Evolutionary conservation across 2,329 filamentous ascomycete species (phyloP).

Genomic region (Penicillium polonicum): DNA sequence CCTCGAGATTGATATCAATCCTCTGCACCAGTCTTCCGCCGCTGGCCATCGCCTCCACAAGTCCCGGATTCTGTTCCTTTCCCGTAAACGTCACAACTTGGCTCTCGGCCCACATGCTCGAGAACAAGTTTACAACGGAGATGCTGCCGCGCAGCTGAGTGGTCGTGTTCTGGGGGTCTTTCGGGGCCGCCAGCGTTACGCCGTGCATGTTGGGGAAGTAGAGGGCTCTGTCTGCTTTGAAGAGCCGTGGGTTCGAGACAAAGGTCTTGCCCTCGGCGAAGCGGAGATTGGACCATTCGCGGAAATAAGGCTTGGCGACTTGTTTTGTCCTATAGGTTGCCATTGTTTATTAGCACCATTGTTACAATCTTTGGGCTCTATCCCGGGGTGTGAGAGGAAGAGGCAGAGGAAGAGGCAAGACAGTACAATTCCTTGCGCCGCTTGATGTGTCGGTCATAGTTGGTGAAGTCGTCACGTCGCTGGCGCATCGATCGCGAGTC

Average conservation of each 20-base stretch:
- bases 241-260: slow-evolving; percentile 77
- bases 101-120: slow-evolving; percentile 77
- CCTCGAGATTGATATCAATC: slow-evolving; percentile 85
- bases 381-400: too few species aligned
- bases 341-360: slow-evolving; percentile 5
- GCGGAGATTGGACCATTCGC: slow-evolving; percentile 86
- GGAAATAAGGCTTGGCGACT: slow-evolving; percentile 86
- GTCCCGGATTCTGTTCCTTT: slow-evolving; percentile 64
- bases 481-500: slow-evolving; percentile 67
- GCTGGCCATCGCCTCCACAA: slow-evolving; percentile 62
- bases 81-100: slow-evolving; percentile 74
- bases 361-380: not conserved
- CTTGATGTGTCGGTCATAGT: slow-evolving; percentile 80
- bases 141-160: slow-evolving; percentile 69
- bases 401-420: not conserved
- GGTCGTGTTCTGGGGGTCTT: slow-evolving; percentile 67
- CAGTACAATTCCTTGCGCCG: slow-evolving; percentile 72
- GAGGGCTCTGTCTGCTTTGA: slow-evolving; percentile 75
- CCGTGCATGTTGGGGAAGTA: slow-evolving; percentile 94
- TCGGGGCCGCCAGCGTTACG: slow-evolving; percentile 65
- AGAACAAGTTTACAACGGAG: slow-evolving; percentile 77
- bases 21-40: slow-evolving; percentile 61
- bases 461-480: slow-evolving; percentile 73
- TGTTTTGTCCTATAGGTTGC: slow-evolving; percentile 61
- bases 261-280: slow-evolving; percentile 88